phyloP scores from a whole-genome alignment of 306 rosid genomes.

The Prinsepia uniflora region DNA sequence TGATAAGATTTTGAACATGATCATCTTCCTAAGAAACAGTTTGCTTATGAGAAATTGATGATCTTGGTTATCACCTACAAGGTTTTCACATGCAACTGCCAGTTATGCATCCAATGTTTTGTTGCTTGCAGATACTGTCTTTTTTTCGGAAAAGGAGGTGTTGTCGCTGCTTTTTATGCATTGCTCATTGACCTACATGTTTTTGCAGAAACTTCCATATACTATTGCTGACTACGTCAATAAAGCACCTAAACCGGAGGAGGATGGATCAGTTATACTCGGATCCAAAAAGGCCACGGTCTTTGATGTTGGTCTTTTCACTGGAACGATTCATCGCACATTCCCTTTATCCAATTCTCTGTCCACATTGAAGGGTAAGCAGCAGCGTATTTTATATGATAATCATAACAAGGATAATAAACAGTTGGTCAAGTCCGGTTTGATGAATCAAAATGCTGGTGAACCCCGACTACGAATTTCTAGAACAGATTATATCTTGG shows the following conservation, averaged over 20 bases:
- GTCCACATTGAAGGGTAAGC: conserved; percentile 31
- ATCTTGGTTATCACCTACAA: not conserved
- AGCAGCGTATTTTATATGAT: conserved; percentile 13
- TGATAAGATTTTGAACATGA: not conserved
- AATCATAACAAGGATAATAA: conserved; percentile 16
- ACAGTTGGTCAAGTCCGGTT: conserved; percentile 33
- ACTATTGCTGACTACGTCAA: conserved; percentile 52
- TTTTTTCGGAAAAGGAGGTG: not conserved
- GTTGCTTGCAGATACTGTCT: not conserved
- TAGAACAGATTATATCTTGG: conserved; percentile 62
- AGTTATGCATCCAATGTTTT: not conserved
- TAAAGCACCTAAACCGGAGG: conserved; percentile 48
- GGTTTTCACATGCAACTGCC: not conserved
- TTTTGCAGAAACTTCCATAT: conserved; percentile 53
- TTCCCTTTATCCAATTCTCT: conserved; percentile 29
- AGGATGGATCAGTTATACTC: conserved; percentile 67
- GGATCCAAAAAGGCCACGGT: conserved; percentile 60
- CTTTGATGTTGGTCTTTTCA: conserved; percentile 59
- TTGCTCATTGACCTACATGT: conserved; percentile 8
- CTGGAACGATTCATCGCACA: conserved; percentile 47
- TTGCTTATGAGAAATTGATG: conserved; percentile 9
- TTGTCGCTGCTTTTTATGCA: not conserved
- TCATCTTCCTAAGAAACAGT: not conserved
- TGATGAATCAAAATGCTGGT: conserved; percentile 26
- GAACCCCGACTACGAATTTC: conserved; percentile 46